Evolutionary conservation across 352 stramenopile species (phyloP), one percentile per base, ranked within the genome.

Genomic region (Globisporangium spiculum): DNA sequence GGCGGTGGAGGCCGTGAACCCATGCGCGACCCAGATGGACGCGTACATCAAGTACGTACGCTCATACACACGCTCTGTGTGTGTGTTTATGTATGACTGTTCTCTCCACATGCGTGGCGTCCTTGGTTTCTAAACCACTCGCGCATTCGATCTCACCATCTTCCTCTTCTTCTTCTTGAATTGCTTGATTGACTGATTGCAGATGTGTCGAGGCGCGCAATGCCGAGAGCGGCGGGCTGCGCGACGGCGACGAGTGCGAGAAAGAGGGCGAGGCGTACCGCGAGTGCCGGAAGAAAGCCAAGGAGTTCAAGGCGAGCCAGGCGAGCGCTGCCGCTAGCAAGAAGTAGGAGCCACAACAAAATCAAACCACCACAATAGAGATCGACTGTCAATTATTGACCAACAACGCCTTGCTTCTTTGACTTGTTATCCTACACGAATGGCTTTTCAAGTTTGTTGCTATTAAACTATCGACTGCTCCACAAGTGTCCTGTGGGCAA

Each of bases 181-280:
- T 53, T 53, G 3, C 7, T 26, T 30, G 24, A 56, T 54, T 64
- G 30, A 38, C 32, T 38, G 32, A 10, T 24, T 63, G 9, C 50
- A 91, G 83, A 55, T 91, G 83, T 59, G 83, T 91, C 61, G 80
- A 91, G 63, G 72, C 71, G 58, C 83, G 81, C 57, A 90, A 63
- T 22, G 76, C 75, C 56, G 75, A 85, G 70, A 85, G 76, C 61
- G 83, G 83, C 52, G 83, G 83, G 0, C 71, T 91, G n/a, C 81
- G 83, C 27, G 81, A 91, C 67, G 83, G 83, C 57, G 83, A 90
- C 56, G 83, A 91, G 74, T 91, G 83, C 65, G 80, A 90, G 61
- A 70, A 78, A 36, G 83, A 91, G 68, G 75, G 81, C 60, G 75
- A 84, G 58, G 78, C 76, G 30, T 91, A 91, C 67, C 83, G 80